Conservation (phyloP, 768 basidiomycete species). For the Cystobasidium ongulense region DNA sequence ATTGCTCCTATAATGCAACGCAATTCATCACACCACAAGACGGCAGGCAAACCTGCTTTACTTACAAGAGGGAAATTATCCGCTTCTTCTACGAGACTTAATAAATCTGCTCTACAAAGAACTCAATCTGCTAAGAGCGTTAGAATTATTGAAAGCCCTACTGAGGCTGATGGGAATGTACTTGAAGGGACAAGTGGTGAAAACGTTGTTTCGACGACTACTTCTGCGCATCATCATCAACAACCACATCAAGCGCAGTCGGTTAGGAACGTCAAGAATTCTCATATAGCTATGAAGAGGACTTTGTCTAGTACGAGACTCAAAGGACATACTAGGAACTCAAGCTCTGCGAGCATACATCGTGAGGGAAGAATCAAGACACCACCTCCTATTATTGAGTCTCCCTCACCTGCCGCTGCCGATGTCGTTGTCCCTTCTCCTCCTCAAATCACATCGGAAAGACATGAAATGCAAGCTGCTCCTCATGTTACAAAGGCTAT, state of each 20-base stretch:
- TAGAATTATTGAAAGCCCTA: constrained; percentile 9
- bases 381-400: background rate
- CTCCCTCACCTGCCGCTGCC: too few species aligned
- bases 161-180: background rate
- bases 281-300: background rate
- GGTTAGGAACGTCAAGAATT: background rate
- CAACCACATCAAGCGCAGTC: background rate
- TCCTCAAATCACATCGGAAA: too few species aligned
- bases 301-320: background rate
- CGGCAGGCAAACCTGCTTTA: background rate
- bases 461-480: background rate
- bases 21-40: background rate
- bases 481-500: background rate
- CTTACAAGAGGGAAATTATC: background rate
- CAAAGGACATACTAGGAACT: background rate
- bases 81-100: background rate
- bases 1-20: background rate
- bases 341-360: background rate
- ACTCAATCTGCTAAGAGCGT: constrained; percentile 14
- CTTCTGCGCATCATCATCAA: background rate
- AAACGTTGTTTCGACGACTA: background rate
- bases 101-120: background rate
- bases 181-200: background rate
- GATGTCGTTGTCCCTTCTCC: too few species aligned
- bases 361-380: background rate